These are phyloP conservation scores for Oryza australiensis DNA, from an alignment of 176 grass and related monocot genomes.

Conservation along the genomic window DNA sequence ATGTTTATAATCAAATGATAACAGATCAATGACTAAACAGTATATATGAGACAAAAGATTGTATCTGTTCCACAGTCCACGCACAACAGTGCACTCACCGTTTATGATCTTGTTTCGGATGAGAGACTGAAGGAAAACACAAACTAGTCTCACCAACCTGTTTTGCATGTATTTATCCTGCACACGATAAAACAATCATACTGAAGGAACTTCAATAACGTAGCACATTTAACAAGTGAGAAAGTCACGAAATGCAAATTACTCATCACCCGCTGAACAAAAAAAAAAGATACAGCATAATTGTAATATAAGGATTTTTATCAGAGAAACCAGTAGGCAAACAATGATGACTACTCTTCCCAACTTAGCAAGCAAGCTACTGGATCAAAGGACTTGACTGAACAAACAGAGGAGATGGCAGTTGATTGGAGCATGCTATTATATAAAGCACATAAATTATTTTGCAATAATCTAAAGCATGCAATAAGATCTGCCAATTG, in stretches of 20 bases:
- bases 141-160: constrained; percentile 97
- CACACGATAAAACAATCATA: constrained; percentile 23
- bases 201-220: neutral
- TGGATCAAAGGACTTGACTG: neutral
- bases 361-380: neutral
- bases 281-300: constrained; percentile 6
- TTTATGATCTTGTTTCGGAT: constrained; percentile 99
- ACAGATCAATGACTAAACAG: neutral
- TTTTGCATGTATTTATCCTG: constrained; percentile 99
- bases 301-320: neutral
- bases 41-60: neutral
- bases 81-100: constrained; percentile 54
- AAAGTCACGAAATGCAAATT: neutral
- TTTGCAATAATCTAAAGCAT: constrained; percentile 10
- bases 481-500: neutral
- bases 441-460: neutral
- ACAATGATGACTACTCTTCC: neutral
- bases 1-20: neutral
- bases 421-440: neutral
- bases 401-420: neutral
- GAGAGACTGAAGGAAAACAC: constrained; percentile 94
- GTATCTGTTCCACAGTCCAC: constrained; percentile 8
- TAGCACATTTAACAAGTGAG: neutral
- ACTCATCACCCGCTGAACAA: neutral
- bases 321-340: neutral